Evolutionary conservation across 2,329 filamentous ascomycete species (phyloP).

Genomic region (Xylariaceae sp.): DNA sequence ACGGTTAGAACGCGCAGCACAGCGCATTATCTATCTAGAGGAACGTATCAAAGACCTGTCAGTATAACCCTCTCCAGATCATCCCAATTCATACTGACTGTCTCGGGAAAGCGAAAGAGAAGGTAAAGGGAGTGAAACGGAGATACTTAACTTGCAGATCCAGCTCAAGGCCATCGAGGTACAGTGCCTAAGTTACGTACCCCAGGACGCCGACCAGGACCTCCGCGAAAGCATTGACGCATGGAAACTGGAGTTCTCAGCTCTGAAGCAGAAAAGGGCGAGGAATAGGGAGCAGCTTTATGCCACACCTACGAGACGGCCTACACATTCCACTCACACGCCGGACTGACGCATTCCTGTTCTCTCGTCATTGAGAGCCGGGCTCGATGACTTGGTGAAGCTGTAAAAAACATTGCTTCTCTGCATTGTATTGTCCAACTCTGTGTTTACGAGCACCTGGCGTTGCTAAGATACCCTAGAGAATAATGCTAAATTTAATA

Average conservation of each 20-base stretch:
- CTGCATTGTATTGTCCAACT: neutral
- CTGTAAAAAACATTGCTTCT: slow-evolving; percentile 4
- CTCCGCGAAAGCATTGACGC: slow-evolving; percentile 54
- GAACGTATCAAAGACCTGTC: slow-evolving; percentile 54
- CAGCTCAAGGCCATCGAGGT: slow-evolving; percentile 59
- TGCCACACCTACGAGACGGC: slow-evolving; percentile 17
- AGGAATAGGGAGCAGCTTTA: slow-evolving; percentile 20
- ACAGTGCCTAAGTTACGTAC: slow-evolving; percentile 45
- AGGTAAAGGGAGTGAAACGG: slow-evolving; percentile 51
- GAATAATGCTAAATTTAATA: neutral
- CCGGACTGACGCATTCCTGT: neutral
- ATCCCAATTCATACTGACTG: slow-evolving; percentile 9
- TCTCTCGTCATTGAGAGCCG: neutral
- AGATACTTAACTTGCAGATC: slow-evolving; percentile 57
- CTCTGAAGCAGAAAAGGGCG: slow-evolving; percentile 44
- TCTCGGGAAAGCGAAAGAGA: slow-evolving; percentile 45
- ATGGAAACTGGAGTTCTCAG: slow-evolving; percentile 57
- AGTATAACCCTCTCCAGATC: slow-evolving; percentile 23
- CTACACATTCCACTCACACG: neutral
- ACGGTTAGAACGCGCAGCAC: slow-evolving; percentile 51
- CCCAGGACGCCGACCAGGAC: slow-evolving; percentile 48
- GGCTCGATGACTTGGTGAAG: slow-evolving; percentile 3
- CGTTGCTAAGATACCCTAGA: slow-evolving; percentile 15
- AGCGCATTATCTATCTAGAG: slow-evolving; percentile 57
- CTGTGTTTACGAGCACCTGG: neutral